Conservation (phyloP, 345 rosid species). For the Bruguiera parviflora region DNA sequence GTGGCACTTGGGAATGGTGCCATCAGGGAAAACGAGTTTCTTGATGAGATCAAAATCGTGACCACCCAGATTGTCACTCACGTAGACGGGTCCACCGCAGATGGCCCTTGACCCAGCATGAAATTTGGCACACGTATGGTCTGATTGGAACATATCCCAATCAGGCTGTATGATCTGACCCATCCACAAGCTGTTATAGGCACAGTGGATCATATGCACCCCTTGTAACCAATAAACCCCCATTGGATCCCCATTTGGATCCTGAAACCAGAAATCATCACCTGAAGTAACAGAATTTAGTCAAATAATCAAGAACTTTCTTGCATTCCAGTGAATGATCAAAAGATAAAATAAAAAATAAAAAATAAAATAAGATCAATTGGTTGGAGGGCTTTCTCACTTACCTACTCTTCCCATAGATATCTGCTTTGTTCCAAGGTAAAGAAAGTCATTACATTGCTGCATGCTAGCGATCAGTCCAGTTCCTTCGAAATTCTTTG, state of each 20-base stretch:
- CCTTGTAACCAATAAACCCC: conserved; percentile 93
- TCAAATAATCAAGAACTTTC: not conserved
- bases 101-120: conserved; percentile 88
- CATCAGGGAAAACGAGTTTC: conserved; percentile 68
- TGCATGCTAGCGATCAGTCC: conserved; percentile 85
- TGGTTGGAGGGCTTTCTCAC: conserved; percentile 2
- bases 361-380: not conserved
- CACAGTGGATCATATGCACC: conserved; percentile 83
- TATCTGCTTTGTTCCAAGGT: conserved; percentile 80
- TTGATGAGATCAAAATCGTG: conserved; percentile 75
- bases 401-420: conserved; percentile 88
- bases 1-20: conserved; percentile 73
- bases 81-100: conserved; percentile 81
- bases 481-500: conserved; percentile 70
- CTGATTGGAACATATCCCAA: conserved; percentile 98
- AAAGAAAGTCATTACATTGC: conserved; percentile 85
- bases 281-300: conserved; percentile 32
- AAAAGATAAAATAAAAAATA: too few relatives aligned
- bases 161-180: conserved; percentile 87
- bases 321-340: not conserved
- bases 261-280: conserved; percentile 95
- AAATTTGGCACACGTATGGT: conserved; percentile 75
- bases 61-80: conserved; percentile 67
- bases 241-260: conserved; percentile 84
- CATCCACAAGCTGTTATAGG: conserved; percentile 94